Percentiles rank a stretch among this genome's conserved stretches.
Evolutionary conservation across 768 basidiomycete species (phyloP).

Genomic region (Tylopilus plumbeoviolaceoides): DNA sequence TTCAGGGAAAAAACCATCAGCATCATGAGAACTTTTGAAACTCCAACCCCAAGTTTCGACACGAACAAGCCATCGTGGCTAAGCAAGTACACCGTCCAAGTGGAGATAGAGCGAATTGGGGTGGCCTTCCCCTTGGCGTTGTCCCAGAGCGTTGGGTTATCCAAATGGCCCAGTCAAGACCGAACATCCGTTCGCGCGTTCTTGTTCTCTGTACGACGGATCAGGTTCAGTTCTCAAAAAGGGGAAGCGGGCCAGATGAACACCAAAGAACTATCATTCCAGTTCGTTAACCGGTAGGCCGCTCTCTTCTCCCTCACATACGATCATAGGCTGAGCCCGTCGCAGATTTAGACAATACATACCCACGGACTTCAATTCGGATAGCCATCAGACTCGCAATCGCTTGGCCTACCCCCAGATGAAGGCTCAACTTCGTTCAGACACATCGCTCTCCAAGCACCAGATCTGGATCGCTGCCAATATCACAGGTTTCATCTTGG

Average conservation of each 20-base stretch:
- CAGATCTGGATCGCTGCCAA: conserved; percentile 60
- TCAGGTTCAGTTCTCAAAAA: conserved; percentile 67
- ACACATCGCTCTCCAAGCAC: conserved; percentile 43
- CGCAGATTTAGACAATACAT: conserved; percentile 74
- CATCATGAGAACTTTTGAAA: conserved; percentile 73
- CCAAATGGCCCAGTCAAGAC: conserved; percentile 36
- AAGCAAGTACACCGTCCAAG: conserved; percentile 48
- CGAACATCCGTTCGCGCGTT: conserved; percentile 66
- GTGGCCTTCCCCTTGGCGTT: conserved; percentile 83
- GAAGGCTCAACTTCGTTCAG: conserved; percentile 66
- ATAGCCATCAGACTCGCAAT: conserved; percentile 65
- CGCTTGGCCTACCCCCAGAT: conserved; percentile 77
- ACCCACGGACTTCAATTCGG: conserved; percentile 65
- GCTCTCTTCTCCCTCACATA: neutral
- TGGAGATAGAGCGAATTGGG: conserved; percentile 68
- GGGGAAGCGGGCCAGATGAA: conserved; percentile 76
- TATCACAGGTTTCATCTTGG: conserved; percentile 82
- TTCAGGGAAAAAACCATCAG: conserved; percentile 79
- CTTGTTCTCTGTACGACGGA: conserved; percentile 74
- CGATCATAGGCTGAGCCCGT: conserved; percentile 4
- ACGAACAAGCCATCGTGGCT: conserved; percentile 46
- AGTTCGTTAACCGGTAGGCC: conserved; percentile 74
- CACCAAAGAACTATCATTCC: conserved; percentile 74
- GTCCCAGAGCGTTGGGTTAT: conserved; percentile 52
- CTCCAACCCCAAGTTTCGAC: conserved; percentile 37